Conservation (phyloP, 495 filamentous ascomycete species). For the Penicillium coprophilum region DNA sequence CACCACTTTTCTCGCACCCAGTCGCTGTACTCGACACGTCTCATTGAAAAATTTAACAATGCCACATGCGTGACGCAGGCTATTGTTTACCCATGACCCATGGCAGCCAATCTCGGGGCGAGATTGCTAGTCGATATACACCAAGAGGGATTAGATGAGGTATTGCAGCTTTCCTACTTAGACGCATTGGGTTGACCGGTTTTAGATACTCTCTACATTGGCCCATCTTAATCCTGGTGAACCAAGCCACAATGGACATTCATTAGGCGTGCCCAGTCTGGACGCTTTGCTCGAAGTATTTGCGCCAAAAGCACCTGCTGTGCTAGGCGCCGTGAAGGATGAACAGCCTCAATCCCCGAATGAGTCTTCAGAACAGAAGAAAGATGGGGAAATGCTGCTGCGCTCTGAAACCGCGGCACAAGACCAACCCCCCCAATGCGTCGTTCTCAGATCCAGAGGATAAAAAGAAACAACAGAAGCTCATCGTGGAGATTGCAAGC, state of each 20-base stretch:
- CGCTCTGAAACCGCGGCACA: background rate
- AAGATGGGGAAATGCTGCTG: constrained; percentile 26
- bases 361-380: background rate
- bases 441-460: constrained; percentile 13
- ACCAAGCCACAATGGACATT: constrained; percentile 7
- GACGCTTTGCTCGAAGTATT: constrained; percentile 52
- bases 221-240: constrained; percentile 25
- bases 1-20: background rate
- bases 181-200: constrained; percentile 9
- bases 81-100: constrained; percentile 27
- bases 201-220: constrained; percentile 50
- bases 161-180: constrained; percentile 28
- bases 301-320: constrained; percentile 22
- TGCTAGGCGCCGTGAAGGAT: constrained; percentile 3
- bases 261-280: constrained; percentile 46
- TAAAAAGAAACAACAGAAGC: constrained; percentile 32
- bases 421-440: too few species aligned
- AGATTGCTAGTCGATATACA: constrained; percentile 64
- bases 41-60: constrained; percentile 7
- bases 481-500: constrained; percentile 59
- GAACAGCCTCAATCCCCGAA: constrained; percentile 1
- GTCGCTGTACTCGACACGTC: background rate
- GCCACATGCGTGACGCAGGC: constrained; percentile 19
- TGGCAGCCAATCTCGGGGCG: constrained; percentile 54
- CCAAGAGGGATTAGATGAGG: constrained; percentile 64